A percentile compares a stretch with the other conserved stretches of the same genome.
These are phyloP conservation scores for Heliosperma pusillum DNA, from an alignment of 148 eudicot species.

Conservation along the genomic window DNA sequence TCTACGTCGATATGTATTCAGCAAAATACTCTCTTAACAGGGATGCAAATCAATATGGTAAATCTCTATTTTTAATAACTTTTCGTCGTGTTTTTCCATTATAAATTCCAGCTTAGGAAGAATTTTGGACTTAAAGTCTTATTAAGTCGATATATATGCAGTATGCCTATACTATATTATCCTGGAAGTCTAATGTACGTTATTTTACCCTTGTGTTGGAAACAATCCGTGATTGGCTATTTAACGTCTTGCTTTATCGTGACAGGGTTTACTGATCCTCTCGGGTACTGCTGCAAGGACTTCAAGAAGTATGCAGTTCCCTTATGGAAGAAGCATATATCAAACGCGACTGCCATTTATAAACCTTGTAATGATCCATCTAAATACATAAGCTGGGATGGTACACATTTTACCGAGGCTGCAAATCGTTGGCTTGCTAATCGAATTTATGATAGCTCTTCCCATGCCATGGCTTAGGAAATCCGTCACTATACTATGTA, in stretches of 20 bases:
- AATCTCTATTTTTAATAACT: neutral
- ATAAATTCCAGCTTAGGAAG: too few relatives aligned
- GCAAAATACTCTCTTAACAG: constrained; percentile 48
- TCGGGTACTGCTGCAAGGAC: neutral
- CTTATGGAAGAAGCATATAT: neutral
- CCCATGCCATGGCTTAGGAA: too few relatives aligned
- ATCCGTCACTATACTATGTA: too few relatives aligned
- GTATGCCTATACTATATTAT: too few relatives aligned
- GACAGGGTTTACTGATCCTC: neutral
- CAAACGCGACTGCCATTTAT: neutral
- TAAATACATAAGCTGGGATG: neutral
- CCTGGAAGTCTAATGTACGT: too few relatives aligned
- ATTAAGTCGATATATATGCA: too few relatives aligned
- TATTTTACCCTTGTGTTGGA: neutral
- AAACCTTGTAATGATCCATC: neutral
- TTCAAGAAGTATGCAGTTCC: neutral
- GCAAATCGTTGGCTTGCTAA: constrained; percentile 2
- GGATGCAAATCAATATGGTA: constrained; percentile 46
- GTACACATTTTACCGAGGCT: neutral
- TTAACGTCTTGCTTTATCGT: neutral
- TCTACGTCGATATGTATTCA: constrained; percentile 59
- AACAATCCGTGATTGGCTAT: too few relatives aligned
- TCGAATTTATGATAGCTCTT: too few relatives aligned
- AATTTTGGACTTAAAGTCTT: too few relatives aligned
- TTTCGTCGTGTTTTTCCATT: neutral